Evolutionary conservation across 23 red algal genomes (phyloP), one percentile per base, ranked within the genome.

Genomic region (Cyanidiococcus yangmingshanensis): DNA sequence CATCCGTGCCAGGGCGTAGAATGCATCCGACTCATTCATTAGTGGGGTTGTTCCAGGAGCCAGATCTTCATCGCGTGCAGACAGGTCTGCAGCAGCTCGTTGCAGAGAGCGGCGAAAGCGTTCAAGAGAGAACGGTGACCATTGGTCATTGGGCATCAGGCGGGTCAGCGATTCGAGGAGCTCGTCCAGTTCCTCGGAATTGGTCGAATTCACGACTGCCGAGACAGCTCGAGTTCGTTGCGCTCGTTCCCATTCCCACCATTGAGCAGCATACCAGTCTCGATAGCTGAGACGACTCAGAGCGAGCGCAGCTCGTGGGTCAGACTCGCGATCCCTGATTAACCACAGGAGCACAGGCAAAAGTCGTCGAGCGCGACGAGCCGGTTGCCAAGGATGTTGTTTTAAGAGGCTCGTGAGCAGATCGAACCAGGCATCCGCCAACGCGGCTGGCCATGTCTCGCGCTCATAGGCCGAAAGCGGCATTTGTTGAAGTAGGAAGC

Each of bases 1-100:
- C 63, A 71, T 71, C 12, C 63, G 63, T 3, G n/a, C 21, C 3
- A 71, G 63, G 63, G 16, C 63, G 63, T 71, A 71, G 32, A 71
- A 71, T 25, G 63, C 63, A 29, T 71, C 63, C 3, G 63, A 71
- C n/a, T 12, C 63, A 3, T 71, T 7, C n/a, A 25, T 12, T 2
- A 32, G 16, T 15, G 50, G 16, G 16, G 50, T n/a, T 15, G 15
- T n/a, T n/a, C 16, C 50, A 29, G n/a, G 21, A 7, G 12, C 16
- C 63, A 71, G 32, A 12, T 2, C 12, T 29, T 27, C 63, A 7
- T 54, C 12, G 12, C 21, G 12, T 21, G 45, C 21, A 7, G 21
- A 21, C 45, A 21, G 12, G 12, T 7, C 12, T 7, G 7, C 45
- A 7, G 27, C 63, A 30, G 63, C 63, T 7, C 7, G 27, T 29